Evolutionary conservation across 1,284 basidiomycete species (phyloP).

Genomic region (Cerioporus squamosus): DNA sequence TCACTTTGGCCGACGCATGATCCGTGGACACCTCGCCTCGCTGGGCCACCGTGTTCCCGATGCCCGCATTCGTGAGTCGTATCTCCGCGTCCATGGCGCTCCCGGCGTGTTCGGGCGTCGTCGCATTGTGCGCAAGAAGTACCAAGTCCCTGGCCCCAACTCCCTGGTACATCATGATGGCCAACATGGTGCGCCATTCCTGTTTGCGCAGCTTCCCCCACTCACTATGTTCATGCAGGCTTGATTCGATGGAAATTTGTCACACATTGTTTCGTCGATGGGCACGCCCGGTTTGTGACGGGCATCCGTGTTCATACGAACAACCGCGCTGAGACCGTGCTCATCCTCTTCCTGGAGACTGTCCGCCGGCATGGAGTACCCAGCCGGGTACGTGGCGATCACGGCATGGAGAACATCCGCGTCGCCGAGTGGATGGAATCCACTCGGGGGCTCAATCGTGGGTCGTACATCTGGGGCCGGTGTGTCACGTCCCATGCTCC

Average conservation of each 20-base stretch:
- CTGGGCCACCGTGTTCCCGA: not conserved
- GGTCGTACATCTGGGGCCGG: conserved; percentile 43
- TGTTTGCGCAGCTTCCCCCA: not conserved
- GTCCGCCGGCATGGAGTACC: conserved; percentile 20
- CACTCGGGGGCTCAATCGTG: conserved; percentile 27
- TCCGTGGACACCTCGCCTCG: not conserved
- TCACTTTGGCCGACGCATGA: not conserved
- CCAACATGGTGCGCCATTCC: conserved; percentile 34
- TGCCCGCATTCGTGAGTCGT: not conserved
- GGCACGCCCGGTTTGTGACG: conserved; percentile 34
- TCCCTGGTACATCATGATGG: conserved; percentile 38
- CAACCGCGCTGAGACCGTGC: conserved; percentile 23
- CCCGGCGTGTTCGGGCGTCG: conserved; percentile 22
- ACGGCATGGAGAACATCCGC: conserved; percentile 32
- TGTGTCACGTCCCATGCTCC: conserved; percentile 21
- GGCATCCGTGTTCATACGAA: conserved; percentile 32
- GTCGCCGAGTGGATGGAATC: conserved; percentile 36
- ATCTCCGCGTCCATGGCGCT: conserved; percentile 20
- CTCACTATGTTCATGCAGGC: conserved; percentile 6
- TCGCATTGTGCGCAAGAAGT: conserved; percentile 21
- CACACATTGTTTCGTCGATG: conserved; percentile 45
- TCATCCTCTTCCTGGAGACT: conserved; percentile 24
- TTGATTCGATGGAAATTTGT: conserved; percentile 39
- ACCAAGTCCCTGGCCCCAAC: conserved; percentile 34
- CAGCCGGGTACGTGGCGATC: conserved; percentile 31